Percentiles rank a stretch among this genome's conserved stretches.
Evolutionary conservation across 1,284 basidiomycete species (phyloP).

Genomic region (Ganoderma sinense): DNA sequence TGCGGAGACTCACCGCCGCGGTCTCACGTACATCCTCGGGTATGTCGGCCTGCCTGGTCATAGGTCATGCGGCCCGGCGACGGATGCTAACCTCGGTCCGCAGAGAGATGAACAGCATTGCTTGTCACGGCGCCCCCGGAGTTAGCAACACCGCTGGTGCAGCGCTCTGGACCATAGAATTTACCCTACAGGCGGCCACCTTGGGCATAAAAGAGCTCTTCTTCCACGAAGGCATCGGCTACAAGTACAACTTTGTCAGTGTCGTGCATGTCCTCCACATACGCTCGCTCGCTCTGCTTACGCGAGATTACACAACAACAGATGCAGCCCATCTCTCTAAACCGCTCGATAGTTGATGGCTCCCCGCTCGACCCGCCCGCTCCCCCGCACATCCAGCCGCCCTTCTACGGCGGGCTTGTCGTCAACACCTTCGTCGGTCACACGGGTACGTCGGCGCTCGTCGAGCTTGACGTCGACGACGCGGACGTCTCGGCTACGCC

Average conservation of each 20-base stretch:
- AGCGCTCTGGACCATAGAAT: constrained; percentile 73
- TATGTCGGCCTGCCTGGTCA: constrained; percentile 38
- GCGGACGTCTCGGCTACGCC: constrained; percentile 63
- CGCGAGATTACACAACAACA: constrained; percentile 29
- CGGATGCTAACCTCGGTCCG: background rate
- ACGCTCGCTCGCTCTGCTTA: background rate
- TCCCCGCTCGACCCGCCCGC: constrained; percentile 53
- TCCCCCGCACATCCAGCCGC: constrained; percentile 62
- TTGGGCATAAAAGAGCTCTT: constrained; percentile 44
- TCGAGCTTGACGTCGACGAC: constrained; percentile 60
- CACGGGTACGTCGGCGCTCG: constrained; percentile 46
- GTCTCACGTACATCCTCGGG: constrained; percentile 66
- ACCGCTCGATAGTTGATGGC: constrained; percentile 59
- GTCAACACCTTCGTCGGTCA: constrained; percentile 50
- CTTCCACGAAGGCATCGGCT: constrained; percentile 53
- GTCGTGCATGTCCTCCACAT: too few species aligned
- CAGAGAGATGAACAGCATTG: constrained; percentile 42
- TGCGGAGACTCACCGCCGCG: constrained; percentile 48
- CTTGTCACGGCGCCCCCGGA: constrained; percentile 64
- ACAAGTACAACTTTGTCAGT: constrained; percentile 51
- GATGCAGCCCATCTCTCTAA: constrained; percentile 63
- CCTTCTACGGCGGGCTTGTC: constrained; percentile 66
- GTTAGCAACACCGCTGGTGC: constrained; percentile 76
- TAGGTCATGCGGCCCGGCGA: background rate
- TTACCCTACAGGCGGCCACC: constrained; percentile 56